Evolutionary conservation across 352 stramenopile genomes (phyloP).

Genomic region (Pythium aristosporum): DNA sequence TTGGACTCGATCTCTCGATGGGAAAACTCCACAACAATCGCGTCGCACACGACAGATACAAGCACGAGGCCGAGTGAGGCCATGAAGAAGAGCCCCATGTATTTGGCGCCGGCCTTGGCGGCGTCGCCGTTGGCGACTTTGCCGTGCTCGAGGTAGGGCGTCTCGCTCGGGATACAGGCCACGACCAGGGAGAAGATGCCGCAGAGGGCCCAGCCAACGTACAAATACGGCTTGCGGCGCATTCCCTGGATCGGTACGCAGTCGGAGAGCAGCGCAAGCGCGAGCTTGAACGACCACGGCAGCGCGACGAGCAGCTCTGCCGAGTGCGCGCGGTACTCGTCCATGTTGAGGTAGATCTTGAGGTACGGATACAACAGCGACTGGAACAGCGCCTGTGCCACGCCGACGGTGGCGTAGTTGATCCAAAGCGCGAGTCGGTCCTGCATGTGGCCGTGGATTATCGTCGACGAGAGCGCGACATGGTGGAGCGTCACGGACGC

Average conservation of each 20-base stretch:
- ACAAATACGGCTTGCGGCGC: constrained; percentile 48
- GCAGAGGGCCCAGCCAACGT: constrained; percentile 49
- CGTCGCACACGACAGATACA: constrained; percentile 44
- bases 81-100: constrained; percentile 52
- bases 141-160: constrained; percentile 39
- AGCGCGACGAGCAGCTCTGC: constrained; percentile 54
- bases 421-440: constrained; percentile 45
- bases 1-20: constrained; percentile 23
- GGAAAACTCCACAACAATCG: constrained; percentile 45
- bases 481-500: background rate
- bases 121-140: constrained; percentile 40
- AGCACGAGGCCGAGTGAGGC: constrained; percentile 50
- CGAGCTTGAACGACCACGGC: constrained; percentile 60
- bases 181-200: constrained; percentile 47
- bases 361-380: constrained; percentile 62
- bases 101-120: constrained; percentile 34
- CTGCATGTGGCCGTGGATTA: constrained; percentile 29
- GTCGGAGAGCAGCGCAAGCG: constrained; percentile 51
- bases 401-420: constrained; percentile 55
- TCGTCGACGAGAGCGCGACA: constrained; percentile 14
- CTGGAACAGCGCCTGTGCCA: constrained; percentile 55
- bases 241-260: constrained; percentile 42
- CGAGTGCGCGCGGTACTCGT: constrained; percentile 54
- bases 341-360: constrained; percentile 76
- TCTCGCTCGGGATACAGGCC: constrained; percentile 31